Conservation (phyloP, 805 yeast genomes). For the Ogataea philodendri region DNA sequence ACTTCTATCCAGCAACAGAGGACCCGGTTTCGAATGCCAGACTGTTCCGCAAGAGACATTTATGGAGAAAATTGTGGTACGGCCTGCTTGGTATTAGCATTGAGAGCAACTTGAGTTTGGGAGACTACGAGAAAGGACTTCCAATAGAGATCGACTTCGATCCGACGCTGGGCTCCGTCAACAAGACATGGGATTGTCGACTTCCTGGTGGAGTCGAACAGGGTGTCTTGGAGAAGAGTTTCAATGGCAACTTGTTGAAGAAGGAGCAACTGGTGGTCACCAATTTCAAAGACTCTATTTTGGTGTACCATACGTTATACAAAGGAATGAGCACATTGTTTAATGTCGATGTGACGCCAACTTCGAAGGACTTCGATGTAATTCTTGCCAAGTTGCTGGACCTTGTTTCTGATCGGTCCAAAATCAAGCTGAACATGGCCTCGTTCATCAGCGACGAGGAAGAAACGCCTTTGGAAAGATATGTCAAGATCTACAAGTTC, state of each 20-base stretch:
- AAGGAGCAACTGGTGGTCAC: slow-evolving; percentile 47
- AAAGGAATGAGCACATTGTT: slow-evolving; percentile 39
- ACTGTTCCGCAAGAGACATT: slow-evolving; percentile 35
- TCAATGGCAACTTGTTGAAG: slow-evolving; percentile 30
- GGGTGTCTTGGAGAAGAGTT: slow-evolving; percentile 36
- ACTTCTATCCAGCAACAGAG: slow-evolving; percentile 30
- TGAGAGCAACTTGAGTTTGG: slow-evolving; percentile 36
- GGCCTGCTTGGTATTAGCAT: slow-evolving; percentile 34
- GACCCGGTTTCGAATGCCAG: slow-evolving; percentile 32
- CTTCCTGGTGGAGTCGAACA: slow-evolving; percentile 39
- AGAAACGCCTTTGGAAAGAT: slow-evolving; percentile 20
- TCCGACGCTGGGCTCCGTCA: slow-evolving; percentile 34
- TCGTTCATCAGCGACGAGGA: slow-evolving; percentile 21
- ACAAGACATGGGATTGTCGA: slow-evolving; percentile 38
- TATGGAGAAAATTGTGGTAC: slow-evolving; percentile 42
- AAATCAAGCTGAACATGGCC: slow-evolving; percentile 26
- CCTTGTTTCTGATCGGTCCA: slow-evolving; percentile 31
- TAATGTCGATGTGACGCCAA: slow-evolving; percentile 36
- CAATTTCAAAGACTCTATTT: slow-evolving; percentile 45
- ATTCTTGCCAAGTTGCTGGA: slow-evolving; percentile 31
- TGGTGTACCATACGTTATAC: slow-evolving; percentile 43
- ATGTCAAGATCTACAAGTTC: slow-evolving; percentile 31
- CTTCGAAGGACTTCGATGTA: slow-evolving; percentile 31
- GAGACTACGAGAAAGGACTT: slow-evolving; percentile 37
- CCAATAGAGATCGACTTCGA: slow-evolving; percentile 38